Evolutionary conservation across 2,329 filamentous ascomycete species (phyloP).

Genomic region (Aspergillus sclerotialis): DNA sequence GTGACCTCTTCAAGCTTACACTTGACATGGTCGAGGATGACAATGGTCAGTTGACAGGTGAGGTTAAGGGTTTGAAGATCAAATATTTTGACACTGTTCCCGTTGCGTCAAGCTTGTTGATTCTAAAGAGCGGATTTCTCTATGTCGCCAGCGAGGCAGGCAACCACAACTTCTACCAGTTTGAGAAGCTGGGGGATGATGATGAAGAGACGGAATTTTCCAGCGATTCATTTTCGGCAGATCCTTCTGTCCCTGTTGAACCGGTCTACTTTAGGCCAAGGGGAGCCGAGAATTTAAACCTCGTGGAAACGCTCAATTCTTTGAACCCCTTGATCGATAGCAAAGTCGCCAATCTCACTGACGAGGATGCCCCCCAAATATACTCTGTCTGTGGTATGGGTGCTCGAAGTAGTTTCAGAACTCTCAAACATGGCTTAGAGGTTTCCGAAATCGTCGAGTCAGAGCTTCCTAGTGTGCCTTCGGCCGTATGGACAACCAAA

Average conservation of each 20-base stretch:
- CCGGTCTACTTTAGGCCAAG: slow-evolving; percentile 83
- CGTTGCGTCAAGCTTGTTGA: slow-evolving; percentile 77
- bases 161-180: slow-evolving; percentile 92
- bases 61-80: slow-evolving; percentile 78
- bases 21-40: slow-evolving; percentile 82
- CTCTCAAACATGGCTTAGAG: slow-evolving; percentile 83
- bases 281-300: slow-evolving; percentile 69
- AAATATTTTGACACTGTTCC: slow-evolving; percentile 98
- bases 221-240: slow-evolving; percentile 74
- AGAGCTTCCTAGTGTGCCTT: slow-evolving; percentile 78
- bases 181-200: slow-evolving; percentile 93
- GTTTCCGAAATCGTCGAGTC: slow-evolving; percentile 96
- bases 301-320: slow-evolving; percentile 78
- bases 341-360: slow-evolving; percentile 82
- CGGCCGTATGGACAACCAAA: slow-evolving; percentile 93
- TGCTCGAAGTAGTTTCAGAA: slow-evolving; percentile 82
- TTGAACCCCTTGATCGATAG: slow-evolving; percentile 89
- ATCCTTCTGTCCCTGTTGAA: slow-evolving; percentile 63
- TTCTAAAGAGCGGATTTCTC: slow-evolving; percentile 90
- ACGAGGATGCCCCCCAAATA: slow-evolving; percentile 93
- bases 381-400: slow-evolving; percentile 87
- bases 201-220: slow-evolving; percentile 81
- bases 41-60: slow-evolving; percentile 68
- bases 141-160: slow-evolving; percentile 90
- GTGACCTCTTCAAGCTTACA: slow-evolving; percentile 95